Percentiles rank a stretch among this genome's conserved stretches.
Conservation (phyloP, 192 early-diverging fungal species). For the Entomortierella chlamydospora region DNA sequence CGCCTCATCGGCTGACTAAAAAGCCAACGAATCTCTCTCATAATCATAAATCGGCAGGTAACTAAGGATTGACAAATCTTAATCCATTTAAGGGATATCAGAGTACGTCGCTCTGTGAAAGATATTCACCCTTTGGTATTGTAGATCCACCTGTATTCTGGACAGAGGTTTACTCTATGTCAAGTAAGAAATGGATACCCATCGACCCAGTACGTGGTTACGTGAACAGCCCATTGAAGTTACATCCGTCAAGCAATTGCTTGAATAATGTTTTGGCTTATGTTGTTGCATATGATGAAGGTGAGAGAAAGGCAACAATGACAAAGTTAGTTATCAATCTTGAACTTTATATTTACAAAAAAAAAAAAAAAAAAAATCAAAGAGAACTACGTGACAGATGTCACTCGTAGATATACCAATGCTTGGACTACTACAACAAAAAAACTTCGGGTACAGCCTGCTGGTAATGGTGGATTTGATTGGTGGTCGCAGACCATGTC, state of each 20-base stretch:
- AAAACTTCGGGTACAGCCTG: conserved; percentile 57
- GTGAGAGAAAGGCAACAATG: conserved; percentile 6
- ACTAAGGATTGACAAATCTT: not conserved
- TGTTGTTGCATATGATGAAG: conserved; percentile 72
- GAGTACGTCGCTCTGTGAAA: too few relatives aligned
- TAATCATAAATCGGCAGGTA: conserved; percentile 33
- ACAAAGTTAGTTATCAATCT: not conserved
- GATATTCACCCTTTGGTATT: not conserved
- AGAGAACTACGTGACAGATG: conserved; percentile 68
- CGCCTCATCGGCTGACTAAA: conserved; percentile 12
- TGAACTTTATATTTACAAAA: not conserved
- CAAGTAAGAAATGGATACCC: conserved; percentile 68
- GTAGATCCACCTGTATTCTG: conserved; percentile 69
- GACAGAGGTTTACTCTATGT: conserved; percentile 70
- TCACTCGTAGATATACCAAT: conserved; percentile 74
- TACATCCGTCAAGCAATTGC: conserved; percentile 64
- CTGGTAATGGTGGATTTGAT: conserved; percentile 50
- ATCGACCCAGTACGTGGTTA: conserved; percentile 68
- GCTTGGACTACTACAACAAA: conserved; percentile 65
- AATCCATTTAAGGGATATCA: too few relatives aligned
- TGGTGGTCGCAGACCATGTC: conserved; percentile 54
- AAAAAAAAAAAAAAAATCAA: not conserved
- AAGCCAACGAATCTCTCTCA: conserved; percentile 17
- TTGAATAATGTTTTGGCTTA: conserved; percentile 65
- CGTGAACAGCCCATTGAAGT: conserved; percentile 61